These are phyloP conservation scores for Loxodes magnus DNA, from an alignment of 73 alveolate genomes.

Conservation along the genomic window DNA sequence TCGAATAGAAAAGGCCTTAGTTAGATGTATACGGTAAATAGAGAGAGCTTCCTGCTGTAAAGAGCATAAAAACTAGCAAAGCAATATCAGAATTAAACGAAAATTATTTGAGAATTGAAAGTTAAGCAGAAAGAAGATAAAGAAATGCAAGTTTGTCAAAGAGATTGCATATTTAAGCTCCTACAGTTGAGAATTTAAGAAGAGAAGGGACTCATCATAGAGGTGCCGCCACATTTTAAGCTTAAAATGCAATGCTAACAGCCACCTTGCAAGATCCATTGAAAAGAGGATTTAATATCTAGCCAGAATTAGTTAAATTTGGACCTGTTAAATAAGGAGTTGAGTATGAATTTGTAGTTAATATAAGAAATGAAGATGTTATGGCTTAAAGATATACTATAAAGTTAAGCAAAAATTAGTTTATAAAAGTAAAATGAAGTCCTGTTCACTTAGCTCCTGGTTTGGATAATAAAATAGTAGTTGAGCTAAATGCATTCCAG, in stretches of 20 bases:
- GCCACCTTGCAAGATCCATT: conserved; percentile 82
- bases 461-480: conserved; percentile 21
- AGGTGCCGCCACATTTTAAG: conserved; percentile 78
- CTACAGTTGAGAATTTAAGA: conserved; percentile 83
- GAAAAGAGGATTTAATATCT: conserved; percentile 36
- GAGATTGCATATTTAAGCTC: conserved; percentile 83
- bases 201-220: conserved; percentile 90
- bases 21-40: conserved; percentile 46
- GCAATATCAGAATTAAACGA: conserved; percentile 78
- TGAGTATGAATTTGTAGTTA: conserved; percentile 26
- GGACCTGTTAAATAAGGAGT: conserved; percentile 40
- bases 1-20: conserved; percentile 26
- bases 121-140: conserved; percentile 84
- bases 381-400: conserved; percentile 31
- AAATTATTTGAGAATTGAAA: conserved; percentile 78
- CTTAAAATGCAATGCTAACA: conserved; percentile 85
- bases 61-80: conserved; percentile 21
- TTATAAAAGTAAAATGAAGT: conserved; percentile 20
- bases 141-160: conserved; percentile 72
- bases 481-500: conserved; percentile 15
- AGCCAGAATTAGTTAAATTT: conserved; percentile 33
- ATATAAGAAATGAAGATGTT: conserved; percentile 52
- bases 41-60: conserved; percentile 34
- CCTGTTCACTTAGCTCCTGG: conserved; percentile 61
- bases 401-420: conserved; percentile 24